Evolutionary conservation across 2,329 filamentous ascomycete genomes (phyloP), one percentile per base, ranked within the genome.

Genomic region (Trichoderma sp.): DNA sequence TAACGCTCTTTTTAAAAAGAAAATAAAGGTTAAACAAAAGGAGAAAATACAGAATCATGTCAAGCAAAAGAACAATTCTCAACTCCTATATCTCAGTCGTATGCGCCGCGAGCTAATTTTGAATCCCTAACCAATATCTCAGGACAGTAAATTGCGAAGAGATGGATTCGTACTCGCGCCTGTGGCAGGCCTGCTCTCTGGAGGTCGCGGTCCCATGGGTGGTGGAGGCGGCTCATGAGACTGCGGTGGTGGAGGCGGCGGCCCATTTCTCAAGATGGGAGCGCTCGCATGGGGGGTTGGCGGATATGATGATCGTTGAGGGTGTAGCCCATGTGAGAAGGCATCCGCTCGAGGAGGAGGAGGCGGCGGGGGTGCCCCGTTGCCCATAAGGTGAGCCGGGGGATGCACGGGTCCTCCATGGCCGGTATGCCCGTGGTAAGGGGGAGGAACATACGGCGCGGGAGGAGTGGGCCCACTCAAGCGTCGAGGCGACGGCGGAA

Each of bases 81-180:
- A 43, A 53, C 39, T 58, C 20, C n/a, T 32, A n/a, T 43, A 26
- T 30, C 17, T 28, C 64, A 6, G 17, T 17, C 61, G 28, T 32
- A 50, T 32, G 26, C 34, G 23, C n/a, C 28, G 3, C 36, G 28
- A 13, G 36, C 30, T 50, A 13, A 13, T 57, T 15, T 55, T 30
- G n/a, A 50, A 50, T 23, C 4, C 23, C 20, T 47, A 26, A 30
- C n/a, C 53, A 68, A 68, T 13, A 17, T 3, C 28, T 82, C 81
- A 93, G 62, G 89, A 91, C 68, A 95, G 85, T 63, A 95, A 81
- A 76, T 95, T 94, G 76, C 90, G 88, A 73, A 95, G 80, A 11
- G 92, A 94, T 12, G 92, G 92, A 77, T 90, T 94, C 17, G 92
- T 91, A 76, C 92, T 94, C 4, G 92, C 92, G n/a, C 91, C 91